phyloP scores from a whole-genome alignment of 306 rosid genomes.

The Acacia confusa region DNA sequence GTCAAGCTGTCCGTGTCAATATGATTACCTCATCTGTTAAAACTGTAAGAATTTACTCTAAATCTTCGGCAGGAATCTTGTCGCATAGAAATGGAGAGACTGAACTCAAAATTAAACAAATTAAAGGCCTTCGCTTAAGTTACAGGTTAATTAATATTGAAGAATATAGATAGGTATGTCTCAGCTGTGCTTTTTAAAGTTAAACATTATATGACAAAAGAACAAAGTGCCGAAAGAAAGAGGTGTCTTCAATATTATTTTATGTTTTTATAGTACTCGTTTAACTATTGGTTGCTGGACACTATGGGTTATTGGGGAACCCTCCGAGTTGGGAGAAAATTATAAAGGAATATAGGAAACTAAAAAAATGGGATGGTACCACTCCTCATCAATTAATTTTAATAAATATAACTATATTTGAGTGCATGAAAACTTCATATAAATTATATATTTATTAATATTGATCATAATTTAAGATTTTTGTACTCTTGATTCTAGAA shows the following conservation, averaged over 20 bases:
- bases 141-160: not conserved
- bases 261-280: no score
- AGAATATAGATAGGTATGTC: not conserved
- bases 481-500: not conserved
- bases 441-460: not conserved
- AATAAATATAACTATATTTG: not conserved
- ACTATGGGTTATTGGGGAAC: not conserved
- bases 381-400: not conserved
- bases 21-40: conserved; percentile 2
- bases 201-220: not conserved
- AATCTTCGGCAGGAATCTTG: not conserved
- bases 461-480: not conserved
- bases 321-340: not conserved
- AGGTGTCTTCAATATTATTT: not conserved
- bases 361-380: not conserved
- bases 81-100: not conserved
- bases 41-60: not conserved
- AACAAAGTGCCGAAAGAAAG: not conserved
- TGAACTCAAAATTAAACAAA: not conserved
- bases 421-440: not conserved
- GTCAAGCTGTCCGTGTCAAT: conserved; percentile 19
- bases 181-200: not conserved
- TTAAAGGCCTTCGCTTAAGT: not conserved
- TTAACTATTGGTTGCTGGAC: not conserved
- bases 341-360: not conserved